A percentile compares a stretch with the other conserved stretches of the same genome.
These are phyloP conservation scores for Ustilago loliicola DNA, from an alignment of 1,284 basidiomycete genomes.

Conservation along the genomic window DNA sequence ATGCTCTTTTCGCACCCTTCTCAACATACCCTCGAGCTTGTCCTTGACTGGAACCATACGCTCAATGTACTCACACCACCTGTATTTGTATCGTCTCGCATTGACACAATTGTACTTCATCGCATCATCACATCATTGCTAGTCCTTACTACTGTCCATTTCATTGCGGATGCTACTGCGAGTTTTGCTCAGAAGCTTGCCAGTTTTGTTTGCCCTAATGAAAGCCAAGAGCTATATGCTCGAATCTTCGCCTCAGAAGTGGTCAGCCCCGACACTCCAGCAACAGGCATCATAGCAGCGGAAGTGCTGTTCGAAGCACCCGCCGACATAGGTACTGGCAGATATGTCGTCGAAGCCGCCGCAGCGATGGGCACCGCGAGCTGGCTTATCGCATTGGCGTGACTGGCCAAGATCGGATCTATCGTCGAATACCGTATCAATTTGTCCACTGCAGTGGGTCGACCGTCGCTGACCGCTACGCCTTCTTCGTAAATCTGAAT, in stretches of 20 bases:
- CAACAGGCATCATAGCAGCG: not conserved
- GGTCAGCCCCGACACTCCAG: conserved; percentile 1
- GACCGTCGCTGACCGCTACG: conserved; percentile 32
- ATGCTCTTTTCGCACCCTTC: not conserved
- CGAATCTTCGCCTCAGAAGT: conserved; percentile 51
- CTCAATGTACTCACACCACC: conserved; percentile 4
- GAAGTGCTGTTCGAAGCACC: not conserved
- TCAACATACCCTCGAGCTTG: conserved; percentile 15
- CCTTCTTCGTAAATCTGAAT: conserved; percentile 57
- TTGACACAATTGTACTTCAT: conserved; percentile 2
- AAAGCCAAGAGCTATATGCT: conserved; percentile 54
- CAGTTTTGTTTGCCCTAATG: conserved; percentile 45
- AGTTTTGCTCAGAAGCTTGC: conserved; percentile 31
- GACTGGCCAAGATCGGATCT: conserved; percentile 40
- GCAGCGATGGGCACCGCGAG: conserved; percentile 8
- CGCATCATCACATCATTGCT: not conserved
- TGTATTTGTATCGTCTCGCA: conserved; percentile 31
- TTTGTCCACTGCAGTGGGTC: conserved; percentile 22
- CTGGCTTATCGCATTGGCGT: conserved; percentile 37
- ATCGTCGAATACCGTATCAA: conserved; percentile 29
- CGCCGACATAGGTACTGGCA: conserved; percentile 3
- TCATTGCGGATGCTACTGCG: not conserved
- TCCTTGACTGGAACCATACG: not conserved
- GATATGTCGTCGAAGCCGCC: not conserved
- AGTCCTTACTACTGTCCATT: not conserved